Percentiles rank a stretch among this genome's conserved stretches.
Evolutionary conservation across 768 basidiomycete genomes (phyloP).

Genomic region (Pulveroboletus sp.): DNA sequence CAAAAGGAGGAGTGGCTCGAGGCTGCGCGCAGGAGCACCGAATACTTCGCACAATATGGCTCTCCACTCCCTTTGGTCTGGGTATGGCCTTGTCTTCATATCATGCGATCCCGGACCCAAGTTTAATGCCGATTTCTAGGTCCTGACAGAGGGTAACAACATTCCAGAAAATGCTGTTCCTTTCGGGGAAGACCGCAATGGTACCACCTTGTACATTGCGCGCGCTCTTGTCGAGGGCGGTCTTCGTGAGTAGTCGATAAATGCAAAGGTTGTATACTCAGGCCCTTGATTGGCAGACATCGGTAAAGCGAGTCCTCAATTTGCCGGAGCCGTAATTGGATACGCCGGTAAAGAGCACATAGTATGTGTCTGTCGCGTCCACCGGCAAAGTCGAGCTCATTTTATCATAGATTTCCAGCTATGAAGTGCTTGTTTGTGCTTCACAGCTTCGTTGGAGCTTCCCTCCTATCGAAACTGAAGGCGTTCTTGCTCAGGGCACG

Average conservation of each 20-base stretch:
- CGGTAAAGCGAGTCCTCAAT: slow-evolving; percentile 32
- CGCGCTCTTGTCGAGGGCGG: slow-evolving; percentile 30
- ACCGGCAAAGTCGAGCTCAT: background rate
- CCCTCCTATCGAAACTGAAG: no score
- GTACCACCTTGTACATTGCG: slow-evolving; percentile 25
- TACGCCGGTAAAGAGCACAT: slow-evolving; percentile 33
- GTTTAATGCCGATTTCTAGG: slow-evolving; percentile 5
- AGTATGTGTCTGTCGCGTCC: slow-evolving; percentile 14
- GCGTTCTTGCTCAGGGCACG: no score
- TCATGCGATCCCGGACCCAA: background rate
- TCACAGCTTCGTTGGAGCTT: no score
- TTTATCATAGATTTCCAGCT: background rate
- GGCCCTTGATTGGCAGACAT: slow-evolving; percentile 22
- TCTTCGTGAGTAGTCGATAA: slow-evolving; percentile 22
- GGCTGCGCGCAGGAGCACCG: slow-evolving; percentile 27
- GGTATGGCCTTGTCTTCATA: slow-evolving; percentile 11
- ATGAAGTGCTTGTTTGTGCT: no score
- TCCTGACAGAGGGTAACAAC: slow-evolving; percentile 26
- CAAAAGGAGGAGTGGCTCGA: slow-evolving; percentile 29
- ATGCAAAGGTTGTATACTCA: background rate
- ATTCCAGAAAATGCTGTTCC: slow-evolving; percentile 34
- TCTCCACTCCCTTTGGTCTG: slow-evolving; percentile 31
- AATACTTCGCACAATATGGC: slow-evolving; percentile 25
- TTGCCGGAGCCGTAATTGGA: slow-evolving; percentile 28
- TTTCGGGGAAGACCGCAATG: slow-evolving; percentile 30